Conservation (phyloP, 176 grass and related monocot genomes). For the Cenchrus fungigraminus region DNA sequence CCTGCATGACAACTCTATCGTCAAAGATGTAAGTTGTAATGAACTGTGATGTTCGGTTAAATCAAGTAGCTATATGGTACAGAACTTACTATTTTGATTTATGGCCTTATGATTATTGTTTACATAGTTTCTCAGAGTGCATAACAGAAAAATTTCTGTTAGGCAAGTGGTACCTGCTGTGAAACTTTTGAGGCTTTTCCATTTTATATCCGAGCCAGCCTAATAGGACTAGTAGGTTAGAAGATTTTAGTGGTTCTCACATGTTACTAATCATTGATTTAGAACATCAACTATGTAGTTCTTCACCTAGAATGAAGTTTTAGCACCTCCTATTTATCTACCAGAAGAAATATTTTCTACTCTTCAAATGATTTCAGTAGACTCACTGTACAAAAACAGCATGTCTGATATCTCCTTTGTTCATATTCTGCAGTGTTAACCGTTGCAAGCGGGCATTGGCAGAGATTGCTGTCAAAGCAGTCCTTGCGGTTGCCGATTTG, state of each 20-base stretch:
- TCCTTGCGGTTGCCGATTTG: conserved; percentile 93
- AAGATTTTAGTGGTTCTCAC: background rate
- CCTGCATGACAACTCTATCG: conserved; percentile 88
- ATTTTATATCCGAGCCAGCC: background rate
- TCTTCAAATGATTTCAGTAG: conserved; percentile 7
- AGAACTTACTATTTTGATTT: background rate
- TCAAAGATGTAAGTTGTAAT: conserved; percentile 78
- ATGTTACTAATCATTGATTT: background rate
- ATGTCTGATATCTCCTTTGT: conserved; percentile 21
- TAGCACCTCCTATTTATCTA: background rate
- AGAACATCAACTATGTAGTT: background rate
- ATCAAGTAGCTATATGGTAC: background rate
- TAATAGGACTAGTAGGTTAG: background rate
- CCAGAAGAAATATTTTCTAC: background rate
- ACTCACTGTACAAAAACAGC: background rate
- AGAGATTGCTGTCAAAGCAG: conserved; percentile 93
- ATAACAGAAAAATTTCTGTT: background rate
- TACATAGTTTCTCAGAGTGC: background rate
- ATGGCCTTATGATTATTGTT: conserved; percentile 7
- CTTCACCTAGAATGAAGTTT: background rate
- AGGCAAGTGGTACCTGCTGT: background rate
- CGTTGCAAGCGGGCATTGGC: conserved; percentile 80
- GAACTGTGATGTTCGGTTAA: background rate
- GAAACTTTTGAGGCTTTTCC: background rate
- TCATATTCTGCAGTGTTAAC: conserved; percentile 67